These are phyloP conservation scores for Hyphodiscus hymeniophilus DNA, from an alignment of 495 filamentous ascomycete species.

Conservation along the genomic window DNA sequence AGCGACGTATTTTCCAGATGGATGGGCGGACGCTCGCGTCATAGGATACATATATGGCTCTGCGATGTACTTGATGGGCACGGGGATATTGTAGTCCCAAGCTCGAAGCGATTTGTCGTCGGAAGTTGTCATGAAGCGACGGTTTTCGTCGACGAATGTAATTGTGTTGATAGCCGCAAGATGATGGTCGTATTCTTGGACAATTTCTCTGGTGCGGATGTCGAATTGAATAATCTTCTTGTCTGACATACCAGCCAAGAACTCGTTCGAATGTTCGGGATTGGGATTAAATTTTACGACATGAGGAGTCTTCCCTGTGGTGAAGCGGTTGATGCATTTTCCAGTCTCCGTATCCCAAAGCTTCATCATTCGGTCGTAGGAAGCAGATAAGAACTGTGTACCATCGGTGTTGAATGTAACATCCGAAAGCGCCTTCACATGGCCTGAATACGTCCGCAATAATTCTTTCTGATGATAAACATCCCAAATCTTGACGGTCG, in stretches of 20 bases:
- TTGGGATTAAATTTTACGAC: slow-evolving; percentile 88
- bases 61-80: slow-evolving; percentile 67
- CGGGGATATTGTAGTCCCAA: slow-evolving; percentile 97
- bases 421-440: slow-evolving; percentile 85
- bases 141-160: slow-evolving; percentile 89
- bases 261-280: slow-evolving; percentile 70
- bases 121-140: slow-evolving; percentile 94
- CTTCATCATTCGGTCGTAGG: slow-evolving; percentile 91
- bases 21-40: slow-evolving; percentile 72
- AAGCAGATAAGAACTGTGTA: slow-evolving; percentile 83
- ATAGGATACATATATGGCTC: slow-evolving; percentile 97
- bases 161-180: slow-evolving; percentile 96
- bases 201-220: slow-evolving; percentile 65
- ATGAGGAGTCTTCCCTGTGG: slow-evolving; percentile 88
- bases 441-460: slow-evolving; percentile 80
- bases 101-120: slow-evolving; percentile 94
- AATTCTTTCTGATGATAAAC: slow-evolving; percentile 84
- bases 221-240: slow-evolving; percentile 99
- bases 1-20: slow-evolving; percentile 83
- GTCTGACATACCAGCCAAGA: slow-evolving; percentile 92
- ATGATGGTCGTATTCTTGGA: slow-evolving; percentile 98
- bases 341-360: slow-evolving; percentile 98
- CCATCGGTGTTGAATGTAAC: slow-evolving; percentile 77
- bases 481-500: slow-evolving; percentile 90
- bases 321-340: slow-evolving; percentile 75